These are phyloP conservation scores for Mikania micrantha DNA, from an alignment of 129 eudicot species.

Conservation along the genomic window DNA sequence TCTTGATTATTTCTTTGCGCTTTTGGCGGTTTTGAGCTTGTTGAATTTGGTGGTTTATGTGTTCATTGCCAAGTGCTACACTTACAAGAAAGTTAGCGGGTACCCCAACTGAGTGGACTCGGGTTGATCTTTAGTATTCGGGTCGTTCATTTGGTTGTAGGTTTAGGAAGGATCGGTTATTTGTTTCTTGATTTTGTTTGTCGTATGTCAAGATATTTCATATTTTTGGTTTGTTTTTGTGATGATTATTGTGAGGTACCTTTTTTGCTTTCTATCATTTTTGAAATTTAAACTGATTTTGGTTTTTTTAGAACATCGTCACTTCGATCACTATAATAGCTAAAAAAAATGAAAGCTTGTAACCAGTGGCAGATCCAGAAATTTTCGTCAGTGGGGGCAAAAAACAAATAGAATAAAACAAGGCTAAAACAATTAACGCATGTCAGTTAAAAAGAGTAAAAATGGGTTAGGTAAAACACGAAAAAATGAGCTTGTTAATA, in stretches of 20 bases:
- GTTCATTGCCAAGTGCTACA: conserved; percentile 48
- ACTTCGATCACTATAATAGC: too few relatives aligned
- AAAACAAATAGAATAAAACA: too few relatives aligned
- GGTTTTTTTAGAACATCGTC: too few relatives aligned
- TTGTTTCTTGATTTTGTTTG: background rate
- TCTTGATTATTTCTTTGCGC: conserved; percentile 54
- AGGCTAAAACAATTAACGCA: too few relatives aligned
- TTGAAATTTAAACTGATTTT: too few relatives aligned
- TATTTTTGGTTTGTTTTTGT: background rate
- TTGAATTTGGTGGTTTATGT: conserved; percentile 58
- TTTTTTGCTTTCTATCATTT: too few relatives aligned
- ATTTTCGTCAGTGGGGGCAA: too few relatives aligned
- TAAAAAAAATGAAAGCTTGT: too few relatives aligned
- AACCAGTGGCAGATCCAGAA: too few relatives aligned
- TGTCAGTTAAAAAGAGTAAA: too few relatives aligned
- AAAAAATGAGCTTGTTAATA: too few relatives aligned
- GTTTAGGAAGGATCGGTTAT: background rate
- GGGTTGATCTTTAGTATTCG: background rate
- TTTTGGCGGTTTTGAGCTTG: conserved; percentile 38
- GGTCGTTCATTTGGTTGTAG: background rate
- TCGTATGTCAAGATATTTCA: conserved; percentile 1
- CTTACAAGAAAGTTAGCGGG: conserved; percentile 47
- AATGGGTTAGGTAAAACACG: too few relatives aligned
- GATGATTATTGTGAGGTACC: background rate
- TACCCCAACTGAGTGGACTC: conserved; percentile 1